Conservation (phyloP, 441 rosid genomes). For the Bruguiera hainesii region DNA sequence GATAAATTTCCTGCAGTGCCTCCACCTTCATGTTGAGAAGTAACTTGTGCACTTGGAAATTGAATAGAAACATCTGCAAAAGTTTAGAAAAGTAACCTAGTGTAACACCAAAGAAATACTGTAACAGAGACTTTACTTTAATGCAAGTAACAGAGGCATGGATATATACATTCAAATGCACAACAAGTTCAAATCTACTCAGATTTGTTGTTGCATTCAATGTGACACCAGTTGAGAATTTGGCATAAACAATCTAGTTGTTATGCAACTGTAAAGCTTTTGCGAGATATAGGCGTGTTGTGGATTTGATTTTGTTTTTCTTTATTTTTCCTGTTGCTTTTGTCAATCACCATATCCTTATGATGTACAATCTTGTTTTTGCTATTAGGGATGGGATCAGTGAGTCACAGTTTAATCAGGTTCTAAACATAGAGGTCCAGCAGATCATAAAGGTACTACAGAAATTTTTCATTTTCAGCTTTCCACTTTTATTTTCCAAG, state of each 20-base stretch:
- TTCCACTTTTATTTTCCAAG: neutral
- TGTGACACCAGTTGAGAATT: no score
- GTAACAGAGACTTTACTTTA: no score
- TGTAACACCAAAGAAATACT: no score
- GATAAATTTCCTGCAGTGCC: neutral
- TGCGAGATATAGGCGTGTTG: no score
- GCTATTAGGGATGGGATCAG: conserved; percentile 81
- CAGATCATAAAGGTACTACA: conserved; percentile 70
- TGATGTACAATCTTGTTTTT: conserved; percentile 13
- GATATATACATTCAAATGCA: no score
- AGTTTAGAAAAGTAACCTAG: no score
- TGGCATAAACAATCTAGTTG: neutral
- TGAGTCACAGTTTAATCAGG: conserved; percentile 86
- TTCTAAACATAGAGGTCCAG: conserved; percentile 77
- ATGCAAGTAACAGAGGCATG: no score
- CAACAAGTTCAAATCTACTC: no score
- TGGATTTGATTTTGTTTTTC: neutral
- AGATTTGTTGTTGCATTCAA: no score
- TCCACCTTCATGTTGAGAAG: neutral
- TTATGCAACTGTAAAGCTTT: neutral
- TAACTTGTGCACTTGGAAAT: no score
- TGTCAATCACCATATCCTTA: conserved; percentile 2
- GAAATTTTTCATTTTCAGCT: neutral
- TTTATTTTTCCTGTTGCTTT: neutral
- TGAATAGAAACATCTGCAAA: no score